Evolutionary conservation across 257 asterid species (phyloP).

Genomic region (Scutellaria galericulata): DNA sequence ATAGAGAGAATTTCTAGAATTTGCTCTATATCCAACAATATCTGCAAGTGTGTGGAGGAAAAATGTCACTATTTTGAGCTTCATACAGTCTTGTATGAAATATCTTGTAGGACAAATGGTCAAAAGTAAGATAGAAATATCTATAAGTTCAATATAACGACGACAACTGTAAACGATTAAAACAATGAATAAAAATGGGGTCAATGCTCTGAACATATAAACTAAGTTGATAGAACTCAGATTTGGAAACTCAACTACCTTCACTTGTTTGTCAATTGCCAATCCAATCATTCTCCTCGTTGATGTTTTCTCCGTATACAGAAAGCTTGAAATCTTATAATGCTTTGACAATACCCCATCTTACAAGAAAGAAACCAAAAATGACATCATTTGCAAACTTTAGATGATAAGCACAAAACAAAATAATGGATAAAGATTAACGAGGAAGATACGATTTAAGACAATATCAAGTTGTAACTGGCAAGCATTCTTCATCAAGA

Average conservation of each 20-base stretch:
- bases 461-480: conserved; percentile 49
- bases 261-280: conserved; percentile 54
- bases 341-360: conserved; percentile 87
- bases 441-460: background rate
- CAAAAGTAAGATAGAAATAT: too few species aligned
- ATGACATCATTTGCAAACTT: background rate
- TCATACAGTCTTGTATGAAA: too few species aligned
- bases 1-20: too few species aligned
- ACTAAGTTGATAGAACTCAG: too few species aligned
- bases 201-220: too few species aligned
- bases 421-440: conserved; percentile 12
- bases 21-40: too few species aligned
- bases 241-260: background rate
- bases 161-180: too few species aligned
- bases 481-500: conserved; percentile 97
- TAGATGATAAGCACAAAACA: conserved; percentile 14
- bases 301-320: conserved; percentile 74
- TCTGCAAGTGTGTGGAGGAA: too few species aligned
- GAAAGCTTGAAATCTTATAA: conserved; percentile 82
- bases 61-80: too few species aligned
- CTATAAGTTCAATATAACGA: too few species aligned
- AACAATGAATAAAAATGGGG: too few species aligned
- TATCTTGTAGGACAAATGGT: too few species aligned
- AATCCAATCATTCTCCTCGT: conserved; percentile 52
- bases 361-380: conserved; percentile 34